A percentile compares a stretch with the other conserved stretches of the same genome.
These are phyloP conservation scores for Populus hybrid DNA, from an alignment of 441 rosid genomes.

Conservation along the genomic window DNA sequence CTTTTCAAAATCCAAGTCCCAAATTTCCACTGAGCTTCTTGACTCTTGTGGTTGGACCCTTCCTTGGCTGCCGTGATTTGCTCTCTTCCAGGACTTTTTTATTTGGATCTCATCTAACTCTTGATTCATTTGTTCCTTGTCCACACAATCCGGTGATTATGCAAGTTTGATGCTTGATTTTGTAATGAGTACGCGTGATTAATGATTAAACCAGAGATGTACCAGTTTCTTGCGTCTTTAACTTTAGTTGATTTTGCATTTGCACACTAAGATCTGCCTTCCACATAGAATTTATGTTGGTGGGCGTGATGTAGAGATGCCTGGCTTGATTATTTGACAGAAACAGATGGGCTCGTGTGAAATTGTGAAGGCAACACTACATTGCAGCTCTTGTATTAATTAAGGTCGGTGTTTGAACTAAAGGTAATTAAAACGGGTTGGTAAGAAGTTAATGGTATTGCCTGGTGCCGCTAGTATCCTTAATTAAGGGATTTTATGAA, in stretches of 20 bases:
- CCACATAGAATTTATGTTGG: not conserved
- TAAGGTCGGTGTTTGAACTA: not conserved
- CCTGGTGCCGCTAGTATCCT: not conserved
- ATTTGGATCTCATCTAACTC: not conserved
- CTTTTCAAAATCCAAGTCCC: not conserved
- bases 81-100: slow-evolving; percentile 11
- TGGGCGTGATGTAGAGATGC: not conserved
- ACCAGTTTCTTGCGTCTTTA: not conserved
- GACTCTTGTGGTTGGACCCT: not conserved
- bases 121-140: not conserved
- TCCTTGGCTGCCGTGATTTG: slow-evolving; percentile 34
- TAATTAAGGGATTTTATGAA: not conserved
- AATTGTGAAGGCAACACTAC: not conserved
- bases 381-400: not conserved
- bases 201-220: not conserved
- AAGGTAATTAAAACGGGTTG: not conserved
- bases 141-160: not conserved
- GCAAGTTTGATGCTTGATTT: not conserved
- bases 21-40: not conserved
- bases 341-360: not conserved
- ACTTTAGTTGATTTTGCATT: not conserved
- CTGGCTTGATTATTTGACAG: not conserved
- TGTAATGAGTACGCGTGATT: not conserved
- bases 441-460: not conserved
- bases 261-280: not conserved